These are phyloP conservation scores for Annulohypoxylon bovei DNA, from an alignment of 495 filamentous ascomycete species.

Conservation along the genomic window DNA sequence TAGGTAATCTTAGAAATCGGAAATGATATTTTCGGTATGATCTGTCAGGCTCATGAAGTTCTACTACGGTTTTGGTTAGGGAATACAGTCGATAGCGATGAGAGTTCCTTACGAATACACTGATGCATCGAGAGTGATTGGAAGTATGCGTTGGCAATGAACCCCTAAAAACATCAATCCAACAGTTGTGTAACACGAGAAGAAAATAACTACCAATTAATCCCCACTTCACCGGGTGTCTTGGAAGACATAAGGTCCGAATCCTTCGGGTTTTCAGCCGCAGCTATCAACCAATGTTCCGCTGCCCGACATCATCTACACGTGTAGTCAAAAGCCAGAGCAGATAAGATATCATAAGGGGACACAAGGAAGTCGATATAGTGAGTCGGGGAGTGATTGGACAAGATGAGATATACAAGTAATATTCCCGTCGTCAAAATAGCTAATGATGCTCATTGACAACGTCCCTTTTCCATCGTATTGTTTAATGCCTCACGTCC, in stretches of 20 bases:
- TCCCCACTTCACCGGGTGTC: not conserved
- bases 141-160: conserved; percentile 1
- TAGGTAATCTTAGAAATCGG: not conserved
- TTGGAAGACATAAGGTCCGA: not conserved
- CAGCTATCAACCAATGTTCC: not conserved
- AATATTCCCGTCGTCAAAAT: not conserved
- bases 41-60: not conserved
- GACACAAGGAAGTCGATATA: not conserved
- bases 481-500: not conserved
- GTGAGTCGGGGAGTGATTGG: not conserved
- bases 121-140: not conserved
- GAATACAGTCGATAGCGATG: not conserved
- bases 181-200: not conserved
- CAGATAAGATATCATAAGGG: not conserved
- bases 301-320: not conserved
- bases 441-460: not conserved
- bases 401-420: not conserved
- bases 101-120: not conserved
- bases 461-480: not conserved
- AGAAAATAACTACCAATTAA: not conserved
- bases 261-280: not conserved
- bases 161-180: not conserved
- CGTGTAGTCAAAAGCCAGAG: not conserved
- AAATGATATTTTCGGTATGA: not conserved
- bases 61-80: not conserved